Base-by-base conservation (phyloP, 192 early-diverging fungal species). In the Rhizophagus prolifer region DNA sequence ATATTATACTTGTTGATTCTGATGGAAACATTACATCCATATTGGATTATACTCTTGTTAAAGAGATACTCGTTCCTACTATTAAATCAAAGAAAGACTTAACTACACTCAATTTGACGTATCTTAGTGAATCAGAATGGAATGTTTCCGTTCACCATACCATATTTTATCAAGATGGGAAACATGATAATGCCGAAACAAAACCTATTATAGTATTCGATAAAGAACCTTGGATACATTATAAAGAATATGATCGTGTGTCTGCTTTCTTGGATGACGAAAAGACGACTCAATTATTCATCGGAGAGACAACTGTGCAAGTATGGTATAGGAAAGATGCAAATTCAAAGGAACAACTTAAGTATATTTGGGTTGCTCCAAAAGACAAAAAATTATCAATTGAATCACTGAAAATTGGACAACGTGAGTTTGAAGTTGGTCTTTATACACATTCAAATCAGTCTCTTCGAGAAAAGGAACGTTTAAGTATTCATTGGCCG, bases 221-320 rank as follows among this genome's bases (percentile, higher is more conserved):
- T 58, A 73, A n/a, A 61, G 72, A 73, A 60, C 72, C 72, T 38
- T 73, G 72, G 72, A 16, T 72, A 28, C 41, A 25, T 30, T 16
- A 9, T 28, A 54, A 31, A 28, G 21, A 34, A 9, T 67, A 67
- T 67, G 19, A 1, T 67, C 41, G 41, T 28, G 31, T 58, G 12
- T 47, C 46, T 36, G 70, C 50, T 47, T 71, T 25, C 13, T 47
- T 71, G 8, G 44, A 71, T 58, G 44, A 54, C 4, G 70, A 71
- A 25, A 71, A 31, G 13, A 50, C 23, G 2, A 12, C 9, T 14
- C 70, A 71, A 71, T n/a, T 71, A 30, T 47, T 50, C 26, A 71
- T 71, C 26, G 70, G 70, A 54, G 25, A 31, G 31, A 71, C 71
- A 4, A 38, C 54, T 12, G 12, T 72, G 19, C 71, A 72, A 72